Base-by-base conservation (phyloP, 768 basidiomycete species). In the Tylopilus sp. region DNA sequence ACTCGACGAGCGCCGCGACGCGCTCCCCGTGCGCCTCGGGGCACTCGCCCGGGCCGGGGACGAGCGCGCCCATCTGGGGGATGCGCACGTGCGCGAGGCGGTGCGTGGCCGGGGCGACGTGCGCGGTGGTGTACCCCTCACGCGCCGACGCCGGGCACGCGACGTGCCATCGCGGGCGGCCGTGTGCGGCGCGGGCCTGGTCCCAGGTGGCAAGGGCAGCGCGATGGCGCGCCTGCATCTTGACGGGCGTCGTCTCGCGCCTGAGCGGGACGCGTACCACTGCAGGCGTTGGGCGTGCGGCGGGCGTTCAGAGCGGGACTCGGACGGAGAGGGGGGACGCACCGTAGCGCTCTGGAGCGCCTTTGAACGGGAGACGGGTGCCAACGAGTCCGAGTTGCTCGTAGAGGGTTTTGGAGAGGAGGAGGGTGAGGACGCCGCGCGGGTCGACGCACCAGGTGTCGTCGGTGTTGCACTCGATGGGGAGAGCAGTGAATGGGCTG, bases 371-470 rank as follows among this genome's bases (percentile, higher is more conserved):
- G 40, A 85, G 51, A 23, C 71, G 74, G 51, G 69, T 67, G 5
- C 88, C 87, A 0, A 79, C 72, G 15, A 88, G 58, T 1, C 87
- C 85, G 8, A 88, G 73, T 7, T 67, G 66, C 56, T 86, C 77
- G 61, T 88, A 88, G 1, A 80, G 79, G 17, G 71, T 69, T 63
- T 81, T 82, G 39, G 73, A 72, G 6, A 83, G 72, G 22, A 71
- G 79, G 18, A 88, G 63, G 0, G 82, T 82, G 52, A 89, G 65
- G 40, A 81, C 57, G 4, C 83, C 82, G 17, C 83, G 77, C 3
- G 75, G 71, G 58, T 88, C 86, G 49, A 88, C 71, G 59, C 83
- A 86, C 88, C 88, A 90, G 2, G 74, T 75, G 53, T 87, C 85
- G 26, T 82, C 78, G 6, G 62, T 57, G 22, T 62, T 59, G 22